Conservation (phyloP, 306 rosid genomes). For the Lathyrus sativus region DNA sequence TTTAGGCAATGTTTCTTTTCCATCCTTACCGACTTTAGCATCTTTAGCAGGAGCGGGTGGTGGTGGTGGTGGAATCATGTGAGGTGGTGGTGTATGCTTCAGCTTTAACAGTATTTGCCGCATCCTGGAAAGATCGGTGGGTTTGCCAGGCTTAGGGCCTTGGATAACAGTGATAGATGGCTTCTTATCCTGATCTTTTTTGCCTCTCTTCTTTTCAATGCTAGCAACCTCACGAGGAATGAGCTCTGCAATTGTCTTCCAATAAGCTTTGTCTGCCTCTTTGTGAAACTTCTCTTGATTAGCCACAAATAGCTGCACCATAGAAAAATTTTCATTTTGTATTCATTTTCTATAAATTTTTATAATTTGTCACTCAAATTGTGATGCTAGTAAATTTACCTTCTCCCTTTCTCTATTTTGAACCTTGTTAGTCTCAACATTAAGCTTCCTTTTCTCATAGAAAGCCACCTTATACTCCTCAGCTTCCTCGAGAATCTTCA, state of each 20-base stretch:
- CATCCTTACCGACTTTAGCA: constrained; percentile 66
- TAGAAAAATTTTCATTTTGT: constrained; percentile 14
- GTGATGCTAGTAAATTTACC: constrained; percentile 49
- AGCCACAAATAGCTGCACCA: constrained; percentile 65
- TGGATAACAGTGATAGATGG: constrained; percentile 84
- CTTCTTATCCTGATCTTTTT: constrained; percentile 95
- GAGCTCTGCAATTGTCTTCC: constrained; percentile 95
- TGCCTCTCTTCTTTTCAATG: constrained; percentile 92
- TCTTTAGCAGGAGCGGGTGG: constrained; percentile 79
- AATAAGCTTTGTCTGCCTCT: constrained; percentile 93
- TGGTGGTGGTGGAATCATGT: constrained; percentile 97
- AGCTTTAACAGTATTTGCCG: constrained; percentile 87
- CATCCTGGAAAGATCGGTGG: constrained; percentile 92
- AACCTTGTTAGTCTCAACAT: constrained; percentile 81
- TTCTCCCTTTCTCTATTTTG: constrained; percentile 93
- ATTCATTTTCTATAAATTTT: too few species aligned
- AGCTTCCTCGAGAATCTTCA: constrained; percentile 90
- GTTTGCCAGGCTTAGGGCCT: constrained; percentile 99
- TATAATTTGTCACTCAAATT: too few species aligned
- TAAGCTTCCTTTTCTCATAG: constrained; percentile 94
- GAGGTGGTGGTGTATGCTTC: constrained; percentile 97
- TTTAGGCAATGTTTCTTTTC: constrained; percentile 63
- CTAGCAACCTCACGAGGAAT: constrained; percentile 92
- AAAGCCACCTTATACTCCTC: constrained; percentile 79
- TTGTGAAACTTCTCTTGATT: constrained; percentile 97